Evolutionary conservation across 2,329 filamentous ascomycete genomes (phyloP).

Genomic region (Ceratocystis destructans): DNA sequence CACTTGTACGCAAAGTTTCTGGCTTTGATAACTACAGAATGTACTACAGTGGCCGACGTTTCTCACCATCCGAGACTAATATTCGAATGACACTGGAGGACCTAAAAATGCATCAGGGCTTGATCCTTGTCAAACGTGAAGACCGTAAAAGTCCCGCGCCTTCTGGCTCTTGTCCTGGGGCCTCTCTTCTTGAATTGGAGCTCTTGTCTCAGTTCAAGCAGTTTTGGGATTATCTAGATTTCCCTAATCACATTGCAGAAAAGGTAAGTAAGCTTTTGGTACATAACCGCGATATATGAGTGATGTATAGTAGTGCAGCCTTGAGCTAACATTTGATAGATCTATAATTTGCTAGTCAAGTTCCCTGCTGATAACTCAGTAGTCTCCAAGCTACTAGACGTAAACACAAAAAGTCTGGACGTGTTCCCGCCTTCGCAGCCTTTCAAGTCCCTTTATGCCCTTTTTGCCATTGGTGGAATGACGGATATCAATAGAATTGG

Average conservation of each 20-base stretch:
- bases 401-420: conserved; percentile 39
- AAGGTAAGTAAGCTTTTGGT: conserved; percentile 36
- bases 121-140: conserved; percentile 49
- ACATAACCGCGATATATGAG: conserved; percentile 19
- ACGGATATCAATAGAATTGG: conserved; percentile 29
- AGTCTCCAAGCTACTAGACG: conserved; percentile 43
- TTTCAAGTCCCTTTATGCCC: conserved; percentile 60
- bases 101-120: conserved; percentile 48
- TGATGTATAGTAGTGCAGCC: neutral
- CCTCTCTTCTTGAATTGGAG: conserved; percentile 57
- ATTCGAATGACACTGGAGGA: conserved; percentile 51
- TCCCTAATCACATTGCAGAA: conserved; percentile 54
- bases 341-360: conserved; percentile 55
- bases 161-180: conserved; percentile 31
- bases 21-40: conserved; percentile 64
- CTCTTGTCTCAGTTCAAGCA: conserved; percentile 72
- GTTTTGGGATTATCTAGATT: conserved; percentile 65
- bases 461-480: conserved; percentile 52
- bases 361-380: conserved; percentile 56
- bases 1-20: conserved; percentile 52
- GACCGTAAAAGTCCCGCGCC: conserved; percentile 36
- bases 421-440: conserved; percentile 57
- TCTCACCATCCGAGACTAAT: conserved; percentile 47
- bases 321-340: conserved; percentile 29
- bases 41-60: conserved; percentile 54